Evolutionary conservation across 2,329 filamentous ascomycete species (phyloP).

Genomic region (Colletotrichum sp.): DNA sequence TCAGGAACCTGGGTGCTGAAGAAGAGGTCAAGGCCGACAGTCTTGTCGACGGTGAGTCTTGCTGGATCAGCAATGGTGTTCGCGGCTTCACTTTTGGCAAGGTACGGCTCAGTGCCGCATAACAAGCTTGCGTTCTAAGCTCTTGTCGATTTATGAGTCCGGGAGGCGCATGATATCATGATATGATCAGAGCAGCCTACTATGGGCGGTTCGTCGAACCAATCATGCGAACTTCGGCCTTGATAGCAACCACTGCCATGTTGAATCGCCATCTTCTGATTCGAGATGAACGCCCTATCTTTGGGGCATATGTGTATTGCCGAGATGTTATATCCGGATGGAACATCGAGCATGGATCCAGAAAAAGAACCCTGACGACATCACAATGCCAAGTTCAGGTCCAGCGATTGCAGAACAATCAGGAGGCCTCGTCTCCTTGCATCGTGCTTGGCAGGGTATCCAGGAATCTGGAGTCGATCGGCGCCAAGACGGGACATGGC

Average conservation of each 20-base stretch:
- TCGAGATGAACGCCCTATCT: neutral
- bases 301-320: neutral
- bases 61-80: slow-evolving; percentile 90
- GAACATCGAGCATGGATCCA: neutral
- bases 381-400: neutral
- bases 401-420: neutral
- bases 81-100: slow-evolving; percentile 72
- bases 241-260: neutral
- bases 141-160: neutral
- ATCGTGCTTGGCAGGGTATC: slow-evolving; percentile 12
- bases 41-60: slow-evolving; percentile 74
- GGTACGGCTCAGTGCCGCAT: slow-evolving; percentile 31
- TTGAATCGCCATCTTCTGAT: neutral
- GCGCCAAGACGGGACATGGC: slow-evolving; percentile 17
- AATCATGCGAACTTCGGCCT: neutral
- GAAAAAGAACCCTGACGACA: neutral
- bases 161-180: neutral
- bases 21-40: slow-evolving; percentile 63
- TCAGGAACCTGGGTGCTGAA: slow-evolving; percentile 67
- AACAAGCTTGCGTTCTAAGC: neutral
- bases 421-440: neutral
- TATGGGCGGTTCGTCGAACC: neutral
- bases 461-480: slow-evolving; percentile 18
- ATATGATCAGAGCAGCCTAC: neutral
- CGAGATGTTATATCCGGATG: neutral